Evolutionary conservation across 805 yeast genomes (phyloP), one percentile per base, ranked within the genome.

Genomic region (Metschnikowia peoriensis): DNA sequence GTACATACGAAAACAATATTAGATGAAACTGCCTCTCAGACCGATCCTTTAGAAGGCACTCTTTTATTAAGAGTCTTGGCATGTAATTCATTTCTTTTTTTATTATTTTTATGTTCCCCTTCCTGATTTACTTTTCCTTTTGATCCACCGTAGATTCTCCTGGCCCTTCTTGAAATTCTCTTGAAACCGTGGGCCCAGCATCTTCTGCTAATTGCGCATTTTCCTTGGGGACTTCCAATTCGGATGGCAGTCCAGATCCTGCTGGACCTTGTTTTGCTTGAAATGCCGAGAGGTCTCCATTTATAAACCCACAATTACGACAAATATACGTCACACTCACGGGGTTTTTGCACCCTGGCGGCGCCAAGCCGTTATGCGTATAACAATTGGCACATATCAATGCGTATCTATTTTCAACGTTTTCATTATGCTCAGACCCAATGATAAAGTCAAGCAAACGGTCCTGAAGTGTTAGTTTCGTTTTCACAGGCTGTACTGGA

Each of bases 281-380:
- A 7, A 27, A n/a, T 11, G 47, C 47, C 22, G 29, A 39, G 7
- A 56, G 46, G 34, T 52, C 49, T 5, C 76, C 77, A 53, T 75
- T 74, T 55, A 72, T 58, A 41, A 52, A 56, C 12, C 86, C 88
- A 68, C 96, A 88, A 22, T 68, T 67, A 8, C 90, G 88, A 69
- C 96, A 89, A 1, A 72, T 62, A 60, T 85, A 89, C 47, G 66
- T 69, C 8, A 87, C 82, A 6, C 66, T 61, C 1, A 59, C 61
- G 0, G 93, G 86, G 50, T 69, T 63, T 2, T 64, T 54, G 53
- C 77, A 70, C 7, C 86, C 86, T 1, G 88, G 90, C 4, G 90
- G 88, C 0, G 96, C 96, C 43, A 89, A 74, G 1, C 96, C 96
- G 62, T 89, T 89, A 67, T 89, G 96, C 15, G 74, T 75, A 22